phyloP scores from a whole-genome alignment of 352 stramenopile species.

The Phytophthora pinifolia region DNA sequence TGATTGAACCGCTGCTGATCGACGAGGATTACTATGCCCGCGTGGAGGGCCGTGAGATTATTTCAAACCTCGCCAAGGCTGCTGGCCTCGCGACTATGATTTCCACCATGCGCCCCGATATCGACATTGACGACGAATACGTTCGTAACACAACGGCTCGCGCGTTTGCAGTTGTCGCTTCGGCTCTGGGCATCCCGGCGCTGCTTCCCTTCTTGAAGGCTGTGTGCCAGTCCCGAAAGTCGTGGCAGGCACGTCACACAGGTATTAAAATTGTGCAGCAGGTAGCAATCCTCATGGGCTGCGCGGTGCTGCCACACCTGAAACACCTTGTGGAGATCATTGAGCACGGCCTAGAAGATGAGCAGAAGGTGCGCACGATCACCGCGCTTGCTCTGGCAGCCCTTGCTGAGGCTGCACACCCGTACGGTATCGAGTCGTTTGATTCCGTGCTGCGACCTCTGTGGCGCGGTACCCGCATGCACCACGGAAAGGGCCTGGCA shows the following conservation, averaged over 20 bases:
- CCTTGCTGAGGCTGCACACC: slow-evolving; percentile 96
- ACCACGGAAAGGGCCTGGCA: slow-evolving; percentile 97
- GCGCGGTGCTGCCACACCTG: slow-evolving; percentile 97
- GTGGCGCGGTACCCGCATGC: slow-evolving; percentile 97
- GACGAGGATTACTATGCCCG: slow-evolving; percentile 99
- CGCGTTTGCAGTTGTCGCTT: slow-evolving; percentile 99
- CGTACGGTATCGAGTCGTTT: slow-evolving; percentile 99
- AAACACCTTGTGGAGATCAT: slow-evolving; percentile 99
- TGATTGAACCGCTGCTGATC: slow-evolving; percentile 99
- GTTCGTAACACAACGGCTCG: slow-evolving; percentile 98
- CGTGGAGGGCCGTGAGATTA: slow-evolving; percentile 99
- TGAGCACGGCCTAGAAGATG: slow-evolving; percentile 96
- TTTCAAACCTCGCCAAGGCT: slow-evolving; percentile 99
- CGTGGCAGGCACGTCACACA: slow-evolving; percentile 98
- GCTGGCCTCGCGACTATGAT: slow-evolving; percentile 99
- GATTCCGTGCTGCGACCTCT: slow-evolving; percentile 97
- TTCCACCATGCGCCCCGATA: slow-evolving; percentile 98
- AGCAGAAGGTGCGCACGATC: slow-evolving; percentile 99
- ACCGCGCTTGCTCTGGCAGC: slow-evolving; percentile 97
- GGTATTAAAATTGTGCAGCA: slow-evolving; percentile 99
- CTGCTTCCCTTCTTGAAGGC: slow-evolving; percentile 99
- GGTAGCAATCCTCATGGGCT: slow-evolving; percentile 98
- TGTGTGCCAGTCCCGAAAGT: slow-evolving; percentile 98
- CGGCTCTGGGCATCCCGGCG: slow-evolving; percentile 96
- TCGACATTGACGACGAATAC: slow-evolving; percentile 99